Evolutionary conservation across 176 grass and related monocot species (phyloP), one percentile per base, ranked within the genome.

Genomic region (Aegilops speltoides): DNA sequence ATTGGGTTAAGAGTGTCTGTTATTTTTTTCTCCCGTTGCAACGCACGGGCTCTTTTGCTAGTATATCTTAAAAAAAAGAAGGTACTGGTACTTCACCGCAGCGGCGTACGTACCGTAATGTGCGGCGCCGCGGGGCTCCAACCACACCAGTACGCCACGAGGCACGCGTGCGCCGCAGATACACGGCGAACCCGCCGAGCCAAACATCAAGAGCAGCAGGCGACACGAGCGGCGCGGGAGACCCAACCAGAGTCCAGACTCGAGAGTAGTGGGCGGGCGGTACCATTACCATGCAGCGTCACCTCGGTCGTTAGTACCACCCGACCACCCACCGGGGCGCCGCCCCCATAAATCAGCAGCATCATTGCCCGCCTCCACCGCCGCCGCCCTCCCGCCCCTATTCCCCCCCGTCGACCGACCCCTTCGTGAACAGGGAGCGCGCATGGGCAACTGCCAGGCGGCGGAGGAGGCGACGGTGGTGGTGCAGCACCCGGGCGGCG

Each of bases 381-480:
- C 79, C 79, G 23, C 68, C 67, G 25, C 81, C 33, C 3, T 22
- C 10, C 10, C 3, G 10, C 10, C 11, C 7, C 3, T 41, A 38
- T 59, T 78, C 16, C 7, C 46, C 52, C 76, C 54, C 46, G 40
- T 5, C 50, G 50, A 54, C 2, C 50, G 50, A 54, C 50, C 50
- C 50, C 50, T 54, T 54, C 24, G 8, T 0, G 7, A 4, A 10
- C 23, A 26, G 37, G 19, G 12, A 7, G 52, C 48, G 2, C 22
- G 3, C 31, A 98, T 98, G 96, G 96, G 96, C 25, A 98, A 98
- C 84, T 98, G 96, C 76, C 96, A 98, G 81, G 96, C 91, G 86
- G 88, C 96, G 52, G 96, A 98, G 91, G 93, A 67, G 66, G 96
- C 96, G 73, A 78, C 90, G 57, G 90, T 88, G 83, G 90, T 94